These are phyloP conservation scores for Suillus subalutaceus DNA, from an alignment of 768 basidiomycete genomes.

Conservation along the genomic window DNA sequence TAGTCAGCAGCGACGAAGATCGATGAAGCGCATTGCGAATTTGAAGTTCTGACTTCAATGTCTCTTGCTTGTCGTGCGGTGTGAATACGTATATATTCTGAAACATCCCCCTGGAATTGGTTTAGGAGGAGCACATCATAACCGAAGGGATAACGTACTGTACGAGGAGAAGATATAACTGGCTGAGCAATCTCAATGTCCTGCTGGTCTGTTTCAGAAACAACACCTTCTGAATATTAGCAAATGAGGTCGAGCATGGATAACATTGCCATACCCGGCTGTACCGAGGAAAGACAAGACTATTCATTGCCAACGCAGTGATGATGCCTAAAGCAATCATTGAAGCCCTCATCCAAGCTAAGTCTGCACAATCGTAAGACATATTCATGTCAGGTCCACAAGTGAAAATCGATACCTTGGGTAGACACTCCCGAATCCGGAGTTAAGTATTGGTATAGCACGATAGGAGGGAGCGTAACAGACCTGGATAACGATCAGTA, in stretches of 20 bases:
- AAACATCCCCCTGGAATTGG: constrained; percentile 37
- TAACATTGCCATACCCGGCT: constrained; percentile 38
- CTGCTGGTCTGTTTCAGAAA: constrained; percentile 44
- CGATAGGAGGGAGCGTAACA: constrained; percentile 46
- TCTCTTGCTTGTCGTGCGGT: constrained; percentile 36
- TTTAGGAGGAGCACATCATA: constrained; percentile 7
- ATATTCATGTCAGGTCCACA: background rate
- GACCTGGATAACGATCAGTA: constrained; percentile 30
- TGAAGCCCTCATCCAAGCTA: constrained; percentile 41
- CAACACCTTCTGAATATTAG: constrained; percentile 33
- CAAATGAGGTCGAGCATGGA: background rate
- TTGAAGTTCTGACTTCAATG: constrained; percentile 43
- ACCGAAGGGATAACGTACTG: constrained; percentile 32
- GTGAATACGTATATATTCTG: constrained; percentile 27
- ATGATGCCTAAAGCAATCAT: constrained; percentile 50
- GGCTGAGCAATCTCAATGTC: constrained; percentile 41
- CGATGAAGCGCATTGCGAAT: constrained; percentile 45
- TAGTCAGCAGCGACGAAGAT: constrained; percentile 39
- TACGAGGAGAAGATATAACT: constrained; percentile 47
- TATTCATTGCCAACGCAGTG: constrained; percentile 46
- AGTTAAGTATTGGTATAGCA: constrained; percentile 35
- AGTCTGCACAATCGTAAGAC: constrained; percentile 28
- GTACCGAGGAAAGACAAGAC: constrained; percentile 48
- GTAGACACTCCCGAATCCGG: constrained; percentile 30
- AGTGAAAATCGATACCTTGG: constrained; percentile 24